phyloP scores from a whole-genome alignment of 345 rosid species.

The Gossypium turneri region DNA sequence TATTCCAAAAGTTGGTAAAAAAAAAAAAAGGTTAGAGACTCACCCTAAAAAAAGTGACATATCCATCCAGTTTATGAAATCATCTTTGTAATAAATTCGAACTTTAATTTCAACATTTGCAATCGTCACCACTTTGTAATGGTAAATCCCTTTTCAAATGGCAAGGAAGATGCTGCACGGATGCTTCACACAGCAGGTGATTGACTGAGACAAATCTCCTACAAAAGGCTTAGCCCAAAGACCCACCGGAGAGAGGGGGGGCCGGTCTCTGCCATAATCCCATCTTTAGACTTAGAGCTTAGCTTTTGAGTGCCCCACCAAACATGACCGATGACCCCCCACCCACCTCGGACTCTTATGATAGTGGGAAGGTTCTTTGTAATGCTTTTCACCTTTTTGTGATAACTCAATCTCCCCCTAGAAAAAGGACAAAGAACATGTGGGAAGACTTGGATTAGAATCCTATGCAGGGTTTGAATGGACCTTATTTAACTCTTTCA shows the following conservation, averaged over 20 bases:
- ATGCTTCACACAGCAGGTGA: conserved; percentile 11
- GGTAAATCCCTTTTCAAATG: conserved; percentile 23
- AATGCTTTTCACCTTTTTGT: conserved; percentile 12
- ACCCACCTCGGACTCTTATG: conserved; percentile 33
- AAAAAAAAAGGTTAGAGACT: no score
- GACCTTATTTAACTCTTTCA: conserved; percentile 26
- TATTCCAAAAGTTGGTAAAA: conserved; percentile 18
- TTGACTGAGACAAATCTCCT: conserved; percentile 22
- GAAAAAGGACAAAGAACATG: conserved; percentile 23
- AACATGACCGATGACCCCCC: conserved; percentile 26
- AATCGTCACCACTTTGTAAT: not conserved
- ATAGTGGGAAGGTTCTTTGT: conserved; percentile 29
- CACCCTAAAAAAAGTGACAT: no score
- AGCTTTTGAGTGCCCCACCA: conserved; percentile 19
- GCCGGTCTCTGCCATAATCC: conserved; percentile 6
- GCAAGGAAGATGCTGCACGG: conserved; percentile 40
- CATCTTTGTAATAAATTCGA: no score
- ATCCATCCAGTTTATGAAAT: no score
- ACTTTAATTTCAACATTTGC: not conserved
- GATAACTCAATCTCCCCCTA: conserved; percentile 9
- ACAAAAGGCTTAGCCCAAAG: conserved; percentile 2
- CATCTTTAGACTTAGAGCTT: conserved; percentile 9
- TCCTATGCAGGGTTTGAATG: conserved; percentile 45
- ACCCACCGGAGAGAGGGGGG: not conserved
- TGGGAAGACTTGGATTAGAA: conserved; percentile 38